Percentiles rank a stretch among this genome's conserved stretches.
Evolutionary conservation across 2,329 filamentous ascomycete species (phyloP).

Genomic region (Cercospora sp.): DNA sequence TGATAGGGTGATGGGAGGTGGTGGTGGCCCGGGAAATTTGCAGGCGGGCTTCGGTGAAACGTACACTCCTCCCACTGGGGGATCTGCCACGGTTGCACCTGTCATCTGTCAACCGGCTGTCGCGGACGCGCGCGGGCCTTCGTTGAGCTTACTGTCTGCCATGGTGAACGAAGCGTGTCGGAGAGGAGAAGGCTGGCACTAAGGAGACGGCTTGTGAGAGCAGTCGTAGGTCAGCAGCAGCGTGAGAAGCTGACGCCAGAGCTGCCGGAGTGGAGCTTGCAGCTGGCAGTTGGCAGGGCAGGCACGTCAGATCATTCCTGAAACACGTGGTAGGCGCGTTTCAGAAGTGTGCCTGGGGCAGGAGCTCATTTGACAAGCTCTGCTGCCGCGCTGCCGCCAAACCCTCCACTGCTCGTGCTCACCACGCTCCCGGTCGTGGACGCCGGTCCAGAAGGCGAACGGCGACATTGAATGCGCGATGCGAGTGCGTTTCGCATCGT

Average conservation of each 20-base stretch:
- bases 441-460: conserved; percentile 6
- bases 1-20: neutral
- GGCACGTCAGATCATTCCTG: neutral
- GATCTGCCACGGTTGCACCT: conserved; percentile 14
- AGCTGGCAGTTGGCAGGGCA: neutral
- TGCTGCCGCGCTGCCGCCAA: neutral
- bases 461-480: neutral
- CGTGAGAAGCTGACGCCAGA: neutral
- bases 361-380: neutral
- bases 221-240: neutral
- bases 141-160: conserved; percentile 18
- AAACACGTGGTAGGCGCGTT: neutral
- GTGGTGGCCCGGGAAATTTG: conserved; percentile 15
- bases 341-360: neutral
- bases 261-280: neutral
- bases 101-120: conserved; percentile 1
- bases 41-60: conserved; percentile 20
- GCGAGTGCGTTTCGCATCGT: neutral
- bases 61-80: conserved; percentile 20
- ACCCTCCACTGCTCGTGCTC: neutral
- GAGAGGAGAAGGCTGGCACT: neutral
- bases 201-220: neutral
- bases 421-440: neutral
- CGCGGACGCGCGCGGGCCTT: neutral
- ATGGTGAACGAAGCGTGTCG: neutral